Percentiles rank a stretch among this genome's conserved stretches.
Evolutionary conservation across 2,329 filamentous ascomycete species (phyloP).

Genomic region (Aspergillus felis): DNA sequence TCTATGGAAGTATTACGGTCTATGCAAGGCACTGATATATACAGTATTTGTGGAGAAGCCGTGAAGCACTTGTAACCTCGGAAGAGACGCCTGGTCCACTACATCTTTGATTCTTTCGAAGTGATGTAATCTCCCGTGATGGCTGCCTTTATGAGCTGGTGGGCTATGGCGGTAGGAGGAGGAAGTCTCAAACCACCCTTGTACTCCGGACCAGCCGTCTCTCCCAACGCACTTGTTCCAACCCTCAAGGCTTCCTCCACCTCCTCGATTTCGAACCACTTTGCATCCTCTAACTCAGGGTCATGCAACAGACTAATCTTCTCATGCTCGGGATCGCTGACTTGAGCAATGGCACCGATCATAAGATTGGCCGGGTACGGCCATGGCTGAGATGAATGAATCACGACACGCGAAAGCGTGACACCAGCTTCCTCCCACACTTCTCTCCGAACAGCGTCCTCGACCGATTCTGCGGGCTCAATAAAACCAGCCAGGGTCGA

Average conservation of each 20-base stretch:
- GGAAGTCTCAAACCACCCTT: conserved; percentile 76
- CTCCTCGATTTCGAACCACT: conserved; percentile 82
- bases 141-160: conserved; percentile 79
- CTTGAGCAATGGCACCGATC: conserved; percentile 82
- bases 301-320: conserved; percentile 79
- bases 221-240: conserved; percentile 65
- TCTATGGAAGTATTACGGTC: neutral
- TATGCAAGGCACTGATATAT: neutral
- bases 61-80: neutral
- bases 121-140: conserved; percentile 65
- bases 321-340: conserved; percentile 72
- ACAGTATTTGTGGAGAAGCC: neutral
- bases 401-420: conserved; percentile 68
- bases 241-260: conserved; percentile 67
- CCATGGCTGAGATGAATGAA: conserved; percentile 84
- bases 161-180: conserved; percentile 83
- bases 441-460: conserved; percentile 78
- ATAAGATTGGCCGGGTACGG: conserved; percentile 81
- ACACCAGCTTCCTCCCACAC: conserved; percentile 86
- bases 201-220: conserved; percentile 61
- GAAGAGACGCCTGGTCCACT: conserved; percentile 1
- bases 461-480: conserved; percentile 78
- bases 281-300: conserved; percentile 83
- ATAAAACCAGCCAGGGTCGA: conserved; percentile 84
- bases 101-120: conserved; percentile 49